Base-by-base conservation (phyloP, 192 early-diverging fungal species). In the Coemansia sp. region DNA sequence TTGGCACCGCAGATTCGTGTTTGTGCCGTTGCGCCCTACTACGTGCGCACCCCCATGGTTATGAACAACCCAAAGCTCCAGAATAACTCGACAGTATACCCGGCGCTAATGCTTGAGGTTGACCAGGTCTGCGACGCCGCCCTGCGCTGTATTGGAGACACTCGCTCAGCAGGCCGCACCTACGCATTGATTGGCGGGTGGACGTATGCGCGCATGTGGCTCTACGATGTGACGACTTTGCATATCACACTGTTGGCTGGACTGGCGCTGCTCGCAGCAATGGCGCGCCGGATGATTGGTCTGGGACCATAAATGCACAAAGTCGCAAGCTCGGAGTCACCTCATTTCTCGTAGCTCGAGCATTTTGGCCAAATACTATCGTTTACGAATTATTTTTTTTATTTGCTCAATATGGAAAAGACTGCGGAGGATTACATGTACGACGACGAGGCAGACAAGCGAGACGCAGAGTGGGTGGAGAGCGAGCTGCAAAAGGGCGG, bases 31-130 rank as follows among this genome's bases (percentile, higher is more conserved):
- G 77, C 77, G 18, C 77, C 77, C 0, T 80, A 80, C 35, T 80
- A 75, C 33, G 77, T 80, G 9, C 53, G 56, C 8, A 72, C 77
- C 20, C 77, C 77, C 0, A 80, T 80, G 77, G 77, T 80, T 18
- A 37, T 68, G 28, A 50, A 66, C 28, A 80, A 80, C 42, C 77
- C 77, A 6, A 80, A 80, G 69, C 69, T 75, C 14, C 37, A 72
- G 25, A 72, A 75, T 39, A 75, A 75, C 62, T 65, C 45, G 21
- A 79, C 72, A 0, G 72, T 79, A 20, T 65, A 62, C 21, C 72
- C 72, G 1, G 28, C 58, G 36, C 59, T 80, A 23, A 75, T 75
- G 72, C 65, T 80, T 10, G 62, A 65, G 3, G 59, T 75, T 9
- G 69, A 75, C 47, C 69, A 69, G 9, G 77, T 80, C 36, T 80